Evolutionary conservation across 768 basidiomycete species (phyloP), one percentile per base, ranked within the genome.

Genomic region (Sutorius australiensis): DNA sequence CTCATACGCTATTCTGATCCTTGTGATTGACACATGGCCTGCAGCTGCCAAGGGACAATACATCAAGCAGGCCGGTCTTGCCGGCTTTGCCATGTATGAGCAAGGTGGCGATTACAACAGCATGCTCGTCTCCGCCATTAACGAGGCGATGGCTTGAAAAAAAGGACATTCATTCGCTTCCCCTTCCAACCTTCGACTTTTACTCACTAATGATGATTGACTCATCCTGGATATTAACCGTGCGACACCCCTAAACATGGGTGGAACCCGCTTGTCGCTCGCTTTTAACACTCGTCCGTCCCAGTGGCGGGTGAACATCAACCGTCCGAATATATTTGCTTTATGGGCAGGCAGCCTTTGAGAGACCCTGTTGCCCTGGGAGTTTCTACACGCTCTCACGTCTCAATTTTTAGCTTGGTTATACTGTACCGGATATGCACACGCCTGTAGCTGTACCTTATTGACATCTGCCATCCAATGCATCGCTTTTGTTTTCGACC

Each of bases 11-110:
- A 17, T 16, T 0, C 2, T 11, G 17, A 11, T 32, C 17, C 5
- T n/a, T 34, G n/a, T 16, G 19, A 7, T 3, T 65, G 27, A 61
- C 38, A 11, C 13, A n/a, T 50, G 13, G 8, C 0, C 48, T 24
- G 34, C 50, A 76, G 76, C 69, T 41, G 72, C 67, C 44, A 79
- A 79, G 62, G 78, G 78, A 28, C 40, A 65, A 16, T 79, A 61
- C 51, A 77, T 79, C 57, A 53, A 57, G 19, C 17, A 62, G 14
- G 10, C 51, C 0, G 64, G 68, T n/a, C 67, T 79, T 16, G 58
- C 40, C 12, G 79, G 78, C 28, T 78, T 73, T 38, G 71, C 77
- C 17, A 72, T 78, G 70, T 79, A 76, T 61, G 72, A 80, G 53
- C 65, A 69, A 17, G 75, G 69, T 6, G 73, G 79, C 24, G 78